Evolutionary conservation across 176 grass and related monocot genomes (phyloP).

Genomic region (Musa beccarii): DNA sequence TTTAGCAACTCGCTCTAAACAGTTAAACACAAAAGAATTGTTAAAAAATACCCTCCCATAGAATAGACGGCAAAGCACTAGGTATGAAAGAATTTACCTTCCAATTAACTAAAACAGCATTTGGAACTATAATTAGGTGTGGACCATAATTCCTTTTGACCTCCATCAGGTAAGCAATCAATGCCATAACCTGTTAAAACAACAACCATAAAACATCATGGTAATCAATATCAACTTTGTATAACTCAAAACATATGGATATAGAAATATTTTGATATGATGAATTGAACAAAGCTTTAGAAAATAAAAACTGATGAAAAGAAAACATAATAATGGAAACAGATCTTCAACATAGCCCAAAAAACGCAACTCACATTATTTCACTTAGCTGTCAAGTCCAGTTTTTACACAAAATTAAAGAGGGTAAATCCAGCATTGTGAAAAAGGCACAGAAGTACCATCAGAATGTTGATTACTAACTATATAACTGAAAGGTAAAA

Average conservation of each 20-base stretch:
- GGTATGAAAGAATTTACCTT: constrained; percentile 48
- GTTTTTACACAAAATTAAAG: too few relatives aligned
- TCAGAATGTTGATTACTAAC: too few relatives aligned
- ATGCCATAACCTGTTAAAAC: constrained; percentile 78
- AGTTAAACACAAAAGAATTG: constrained; percentile 47
- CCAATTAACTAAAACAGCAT: constrained; percentile 99
- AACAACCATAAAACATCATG: constrained; percentile 1
- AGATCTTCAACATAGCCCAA: too few relatives aligned
- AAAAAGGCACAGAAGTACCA: too few relatives aligned
- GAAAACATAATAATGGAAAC: too few relatives aligned
- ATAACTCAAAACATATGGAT: too few relatives aligned
- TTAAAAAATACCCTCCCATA: background rate
- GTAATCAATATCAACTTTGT: background rate
- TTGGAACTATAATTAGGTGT: constrained; percentile 98
- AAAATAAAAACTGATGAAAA: too few relatives aligned
- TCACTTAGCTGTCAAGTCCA: too few relatives aligned
- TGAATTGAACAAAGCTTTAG: too few relatives aligned
- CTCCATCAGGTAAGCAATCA: constrained; percentile 97
- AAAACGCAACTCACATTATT: too few relatives aligned
- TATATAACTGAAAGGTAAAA: background rate
- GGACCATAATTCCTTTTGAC: constrained; percentile 99
- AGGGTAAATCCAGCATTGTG: too few relatives aligned
- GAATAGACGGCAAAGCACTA: constrained; percentile 1
- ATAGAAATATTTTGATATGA: too few relatives aligned
- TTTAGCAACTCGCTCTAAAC: constrained; percentile 67